A percentile compares a stretch with the other conserved stretches of the same genome.
These are phyloP conservation scores for Trichosporon sp. DNA, from an alignment of 1,284 basidiomycete species.

Conservation along the genomic window DNA sequence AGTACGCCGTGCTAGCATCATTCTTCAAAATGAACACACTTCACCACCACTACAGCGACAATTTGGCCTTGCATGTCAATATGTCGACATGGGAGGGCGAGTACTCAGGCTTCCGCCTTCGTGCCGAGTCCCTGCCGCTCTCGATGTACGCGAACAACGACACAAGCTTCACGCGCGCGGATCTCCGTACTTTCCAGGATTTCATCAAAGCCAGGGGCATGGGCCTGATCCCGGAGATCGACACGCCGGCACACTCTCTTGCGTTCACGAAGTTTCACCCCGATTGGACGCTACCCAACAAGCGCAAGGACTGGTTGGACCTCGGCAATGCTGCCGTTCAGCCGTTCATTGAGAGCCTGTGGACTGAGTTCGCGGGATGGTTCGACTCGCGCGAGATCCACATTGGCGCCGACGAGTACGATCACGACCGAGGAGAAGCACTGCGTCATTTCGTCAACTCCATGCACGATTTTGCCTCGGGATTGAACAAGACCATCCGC, in stretches of 20 bases:
- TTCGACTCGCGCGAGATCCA: constrained; percentile 2
- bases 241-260: constrained; percentile 2
- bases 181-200: constrained; percentile 1
- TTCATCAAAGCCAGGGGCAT: constrained; percentile 2
- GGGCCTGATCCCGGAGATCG: constrained; percentile 3
- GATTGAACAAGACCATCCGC: background rate
- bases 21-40: constrained; percentile 8
- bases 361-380: background rate
- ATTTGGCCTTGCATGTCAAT: background rate
- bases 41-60: constrained; percentile 8
- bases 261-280: constrained; percentile 2
- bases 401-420: constrained; percentile 4
- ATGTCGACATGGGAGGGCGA: background rate
- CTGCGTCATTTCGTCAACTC: constrained; percentile 2
- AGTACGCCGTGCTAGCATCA: background rate
- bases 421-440: background rate
- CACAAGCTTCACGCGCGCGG: background rate
- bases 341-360: background rate
- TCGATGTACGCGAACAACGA: constrained; percentile 1
- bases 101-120: constrained; percentile 1
- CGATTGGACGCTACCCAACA: constrained; percentile 2
- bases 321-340: background rate
- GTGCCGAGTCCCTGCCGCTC: background rate
- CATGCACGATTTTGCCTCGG: background rate
- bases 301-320: constrained; percentile 4